Conservation (phyloP, 2,329 filamentous ascomycete species). For the Alternaria rosae region DNA sequence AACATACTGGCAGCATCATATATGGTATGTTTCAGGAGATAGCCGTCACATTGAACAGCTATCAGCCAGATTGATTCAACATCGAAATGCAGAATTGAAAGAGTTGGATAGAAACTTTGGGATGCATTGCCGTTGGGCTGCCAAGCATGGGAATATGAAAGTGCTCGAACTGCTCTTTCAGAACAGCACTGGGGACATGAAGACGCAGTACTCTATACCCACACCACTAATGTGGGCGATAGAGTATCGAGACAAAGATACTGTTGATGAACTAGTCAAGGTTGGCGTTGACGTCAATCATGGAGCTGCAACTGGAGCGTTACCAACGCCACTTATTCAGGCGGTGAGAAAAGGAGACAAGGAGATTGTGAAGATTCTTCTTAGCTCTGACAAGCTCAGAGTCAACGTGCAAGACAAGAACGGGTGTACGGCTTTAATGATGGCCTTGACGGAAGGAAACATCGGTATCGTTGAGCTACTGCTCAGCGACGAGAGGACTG, state of each 20-base stretch:
- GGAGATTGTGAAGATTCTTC: neutral
- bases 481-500: too few species aligned
- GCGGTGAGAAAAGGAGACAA: neutral
- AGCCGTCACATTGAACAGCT: too few species aligned
- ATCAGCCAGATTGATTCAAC: conserved; percentile 1
- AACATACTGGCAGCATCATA: conserved; percentile 18
- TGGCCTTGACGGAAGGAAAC: neutral
- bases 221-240: neutral
- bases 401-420: neutral
- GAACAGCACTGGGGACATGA: too few species aligned
- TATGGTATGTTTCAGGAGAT: conserved; percentile 11
- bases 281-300: too few species aligned
- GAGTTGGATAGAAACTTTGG: too few species aligned
- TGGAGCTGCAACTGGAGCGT: too few species aligned
- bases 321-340: neutral
- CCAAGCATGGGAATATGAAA: conserved; percentile 3
- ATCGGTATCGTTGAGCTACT: neutral
- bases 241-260: neutral
- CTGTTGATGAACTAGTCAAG: too few species aligned
- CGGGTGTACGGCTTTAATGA: neutral
- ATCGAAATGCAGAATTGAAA: neutral
- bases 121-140: neutral
- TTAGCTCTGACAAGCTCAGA: neutral
- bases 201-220: too few species aligned
- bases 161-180: neutral